These are phyloP conservation scores for Cetraspora pellucida DNA, from an alignment of 192 early-diverging fungal species.

Conservation along the genomic window DNA sequence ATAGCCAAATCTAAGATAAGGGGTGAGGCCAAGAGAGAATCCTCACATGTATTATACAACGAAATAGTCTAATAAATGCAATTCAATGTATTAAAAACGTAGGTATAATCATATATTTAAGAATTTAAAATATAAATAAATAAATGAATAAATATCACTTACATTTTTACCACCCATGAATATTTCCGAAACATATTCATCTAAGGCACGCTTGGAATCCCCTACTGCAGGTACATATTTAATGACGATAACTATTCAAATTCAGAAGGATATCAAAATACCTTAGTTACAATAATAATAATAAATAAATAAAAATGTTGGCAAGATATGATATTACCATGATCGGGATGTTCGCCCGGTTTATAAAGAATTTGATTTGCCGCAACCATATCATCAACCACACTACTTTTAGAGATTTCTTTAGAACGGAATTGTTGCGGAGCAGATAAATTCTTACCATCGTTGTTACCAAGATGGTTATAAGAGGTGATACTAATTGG, in stretches of 20 bases:
- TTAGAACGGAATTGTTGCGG: slow-evolving; percentile 98
- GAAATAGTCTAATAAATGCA: slow-evolving; percentile 75
- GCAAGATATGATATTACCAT: slow-evolving; percentile 35
- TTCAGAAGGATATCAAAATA: not conserved
- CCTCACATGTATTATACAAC: slow-evolving; percentile 98
- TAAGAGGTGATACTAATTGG: slow-evolving; percentile 94
- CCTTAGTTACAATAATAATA: not conserved
- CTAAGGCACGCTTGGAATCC: slow-evolving; percentile 97
- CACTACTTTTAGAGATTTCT: slow-evolving; percentile 99
- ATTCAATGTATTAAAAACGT: not conserved
- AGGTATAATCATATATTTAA: too few relatives aligned
- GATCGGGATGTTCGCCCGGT: slow-evolving; percentile 69
- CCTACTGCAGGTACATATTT: slow-evolving; percentile 97
- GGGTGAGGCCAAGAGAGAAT: slow-evolving; percentile 96
- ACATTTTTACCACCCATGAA: slow-evolving; percentile 93
- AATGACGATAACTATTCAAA: slow-evolving; percentile 86
- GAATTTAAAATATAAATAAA: not conserved
- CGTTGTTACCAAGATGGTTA: slow-evolving; percentile 99
- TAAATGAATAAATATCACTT: not conserved
- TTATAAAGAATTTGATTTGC: slow-evolving; percentile 92
- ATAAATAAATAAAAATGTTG: not conserved
- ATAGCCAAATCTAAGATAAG: slow-evolving; percentile 96
- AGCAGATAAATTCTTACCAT: slow-evolving; percentile 96
- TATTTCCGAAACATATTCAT: slow-evolving; percentile 98
- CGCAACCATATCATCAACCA: slow-evolving; percentile 99